Conservation (phyloP, 306 rosid species). For the Malus domestica region ASM211411v1 NC_041796.1:19366501-19367000, state of each 20-base stretch:
- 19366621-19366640: no score
- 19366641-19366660: no score
- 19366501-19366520: neutral
- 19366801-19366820: neutral
- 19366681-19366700: neutral
- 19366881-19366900: conserved; percentile 1
- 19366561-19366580: no score
- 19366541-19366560: neutral
- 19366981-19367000: neutral
- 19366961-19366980: neutral
- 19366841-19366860: neutral
- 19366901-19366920: neutral
- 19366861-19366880: neutral
- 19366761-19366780: neutral
- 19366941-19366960: neutral
- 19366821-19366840: neutral
- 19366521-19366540: no score
- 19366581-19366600: no score
- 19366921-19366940: neutral
- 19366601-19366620: no score
- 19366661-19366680: neutral
- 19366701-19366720: neutral
- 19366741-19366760: neutral
- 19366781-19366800: neutral
- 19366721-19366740: neutral